Evolutionary conservation across 164 flowering plant species (phyloP), one percentile per base, ranked within the genome.

Genomic region (Vitis vinifera): DNA sequence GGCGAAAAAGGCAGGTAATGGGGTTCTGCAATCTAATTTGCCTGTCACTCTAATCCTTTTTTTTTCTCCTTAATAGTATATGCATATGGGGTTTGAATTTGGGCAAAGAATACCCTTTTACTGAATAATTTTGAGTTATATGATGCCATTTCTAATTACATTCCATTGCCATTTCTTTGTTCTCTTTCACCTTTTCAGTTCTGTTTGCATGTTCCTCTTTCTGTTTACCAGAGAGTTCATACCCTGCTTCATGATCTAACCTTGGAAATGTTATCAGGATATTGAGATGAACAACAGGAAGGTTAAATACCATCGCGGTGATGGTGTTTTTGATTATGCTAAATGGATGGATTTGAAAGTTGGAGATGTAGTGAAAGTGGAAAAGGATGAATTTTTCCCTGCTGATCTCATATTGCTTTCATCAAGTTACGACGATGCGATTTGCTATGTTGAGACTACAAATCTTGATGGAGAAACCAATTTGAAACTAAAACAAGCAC

Each of bases 381-480:
- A 87, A 71, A 92, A 90, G 75, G 95, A 92, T 77, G 90, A 90
- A 51, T 87, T 84, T 62, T 90, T 92, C 72, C 95, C 97, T 17
- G 93, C 95, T 17, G 97, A 92, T 77, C 86, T 92, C 69, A 84
- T 92, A 71, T 55, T 92, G 65, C 84, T 90, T 58, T 87, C 97
- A 0, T 90, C 97, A 23, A 87, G 85, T 75, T 92, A 89, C 62
- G 93, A 87, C 4, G 97, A 92, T 29, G 91, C 88, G 55, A 80
- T 87, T 57, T 92, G 97, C 83, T 92, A 92, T 75, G 95, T 92
- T n/a, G 93, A 92, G 81, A 92, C 97, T 63, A 92, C 76, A 73
- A 92, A 92, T 71, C 88, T 92, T 62, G 97, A 92, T 67, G 97
- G 97, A n/a, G 97, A 92, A 73, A 90, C 95, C 55, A 90, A 92